Evolutionary conservation across 306 rosid species (phyloP).

Genomic region (Acacia acuminata): DNA sequence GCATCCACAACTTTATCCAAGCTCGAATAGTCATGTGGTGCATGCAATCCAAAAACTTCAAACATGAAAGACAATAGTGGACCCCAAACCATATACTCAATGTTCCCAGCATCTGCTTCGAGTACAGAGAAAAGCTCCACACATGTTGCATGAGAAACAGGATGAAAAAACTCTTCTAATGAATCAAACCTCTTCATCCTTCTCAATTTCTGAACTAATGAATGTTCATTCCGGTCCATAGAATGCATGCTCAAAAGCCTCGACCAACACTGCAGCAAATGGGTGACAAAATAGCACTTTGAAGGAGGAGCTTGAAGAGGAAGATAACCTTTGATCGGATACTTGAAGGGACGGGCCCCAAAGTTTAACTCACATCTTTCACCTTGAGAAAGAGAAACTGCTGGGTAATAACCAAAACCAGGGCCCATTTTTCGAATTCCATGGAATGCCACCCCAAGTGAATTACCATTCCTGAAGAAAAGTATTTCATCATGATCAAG

Average conservation of each 20-base stretch:
- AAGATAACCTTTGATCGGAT: slow-evolving; percentile 75
- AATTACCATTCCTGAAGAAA: slow-evolving; percentile 82
- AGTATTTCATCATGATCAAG: slow-evolving; percentile 77
- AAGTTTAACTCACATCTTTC: slow-evolving; percentile 92
- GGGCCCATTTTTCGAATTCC: slow-evolving; percentile 85
- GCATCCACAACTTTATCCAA: slow-evolving; percentile 79
- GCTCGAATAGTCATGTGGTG: slow-evolving; percentile 80
- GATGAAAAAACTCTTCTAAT: slow-evolving; percentile 67
- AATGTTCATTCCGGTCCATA: slow-evolving; percentile 58
- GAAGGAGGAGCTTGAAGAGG: slow-evolving; percentile 84
- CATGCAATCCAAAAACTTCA: slow-evolving; percentile 69
- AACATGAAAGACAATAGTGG: slow-evolving; percentile 77
- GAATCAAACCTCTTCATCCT: slow-evolving; percentile 80
- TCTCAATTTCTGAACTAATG: slow-evolving; percentile 75
- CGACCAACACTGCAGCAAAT: slow-evolving; percentile 75
- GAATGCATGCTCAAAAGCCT: slow-evolving; percentile 79
- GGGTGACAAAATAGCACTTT: slow-evolving; percentile 45
- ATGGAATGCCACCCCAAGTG: slow-evolving; percentile 88
- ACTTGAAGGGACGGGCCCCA: slow-evolving; percentile 86
- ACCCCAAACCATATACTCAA: slow-evolving; percentile 84
- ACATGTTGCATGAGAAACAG: slow-evolving; percentile 71
- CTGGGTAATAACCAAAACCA: slow-evolving; percentile 87
- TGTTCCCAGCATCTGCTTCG: slow-evolving; percentile 54
- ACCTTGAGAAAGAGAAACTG: slow-evolving; percentile 92
- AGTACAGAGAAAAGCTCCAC: slow-evolving; percentile 72